A percentile compares a stretch with the other conserved stretches of the same genome.
These are phyloP conservation scores for Aspergillus persii DNA, from an alignment of 2,329 filamentous ascomycete genomes.

Conservation along the genomic window DNA sequence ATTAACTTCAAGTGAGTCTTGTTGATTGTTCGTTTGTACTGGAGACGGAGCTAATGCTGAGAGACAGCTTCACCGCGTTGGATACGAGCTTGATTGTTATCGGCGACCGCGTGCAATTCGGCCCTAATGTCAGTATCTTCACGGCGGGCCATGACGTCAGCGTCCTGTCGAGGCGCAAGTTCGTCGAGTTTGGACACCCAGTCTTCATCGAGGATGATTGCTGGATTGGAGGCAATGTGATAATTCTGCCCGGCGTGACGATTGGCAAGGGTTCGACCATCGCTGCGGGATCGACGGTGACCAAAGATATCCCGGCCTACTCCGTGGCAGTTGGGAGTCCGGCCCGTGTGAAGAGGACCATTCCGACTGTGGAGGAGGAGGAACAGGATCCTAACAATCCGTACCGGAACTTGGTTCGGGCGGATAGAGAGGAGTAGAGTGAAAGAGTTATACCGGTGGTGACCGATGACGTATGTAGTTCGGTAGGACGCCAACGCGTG, in stretches of 20 bases:
- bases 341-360: slow-evolving; percentile 24
- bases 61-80: slow-evolving; percentile 53
- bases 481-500: neutral
- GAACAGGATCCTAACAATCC: slow-evolving; percentile 23
- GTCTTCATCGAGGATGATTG: slow-evolving; percentile 50
- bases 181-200: slow-evolving; percentile 50
- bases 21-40: neutral
- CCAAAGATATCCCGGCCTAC: slow-evolving; percentile 34
- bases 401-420: slow-evolving; percentile 20
- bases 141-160: slow-evolving; percentile 54
- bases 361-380: slow-evolving; percentile 24
- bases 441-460: neutral
- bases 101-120: slow-evolving; percentile 54
- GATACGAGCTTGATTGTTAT: slow-evolving; percentile 55
- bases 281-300: slow-evolving; percentile 41
- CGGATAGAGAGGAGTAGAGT: slow-evolving; percentile 5
- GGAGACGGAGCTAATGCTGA: neutral
- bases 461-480: neutral
- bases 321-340: slow-evolving; percentile 31
- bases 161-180: slow-evolving; percentile 47
- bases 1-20: slow-evolving; percentile 32
- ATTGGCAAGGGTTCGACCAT: slow-evolving; percentile 45
- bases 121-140: slow-evolving; percentile 54
- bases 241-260: slow-evolving; percentile 43
- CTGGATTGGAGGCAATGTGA: slow-evolving; percentile 51